Conservation (phyloP, 2,329 filamentous ascomycete species). For the Reticulascus tulasneorum region DNA sequence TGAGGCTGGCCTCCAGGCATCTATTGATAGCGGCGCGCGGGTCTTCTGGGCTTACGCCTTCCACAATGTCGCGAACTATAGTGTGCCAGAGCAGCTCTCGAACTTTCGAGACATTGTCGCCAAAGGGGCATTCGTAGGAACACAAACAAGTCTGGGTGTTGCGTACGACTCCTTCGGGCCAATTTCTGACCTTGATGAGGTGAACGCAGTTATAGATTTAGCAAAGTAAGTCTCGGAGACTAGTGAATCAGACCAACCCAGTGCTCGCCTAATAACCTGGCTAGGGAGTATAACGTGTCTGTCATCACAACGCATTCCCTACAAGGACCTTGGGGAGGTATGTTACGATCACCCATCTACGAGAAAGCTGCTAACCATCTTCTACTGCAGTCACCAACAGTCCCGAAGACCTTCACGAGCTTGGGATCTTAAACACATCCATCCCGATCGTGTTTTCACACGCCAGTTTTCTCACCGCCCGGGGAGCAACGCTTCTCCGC, state of each 20-base stretch:
- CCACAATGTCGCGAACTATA: constrained; percentile 29
- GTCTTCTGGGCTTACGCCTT: constrained; percentile 44
- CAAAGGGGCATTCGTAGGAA: constrained; percentile 19
- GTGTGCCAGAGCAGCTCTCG: constrained; percentile 28
- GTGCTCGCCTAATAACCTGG: not conserved
- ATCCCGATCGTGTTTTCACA: constrained; percentile 51
- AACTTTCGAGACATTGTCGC: constrained; percentile 33
- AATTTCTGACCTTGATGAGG: constrained; percentile 20
- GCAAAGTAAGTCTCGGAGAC: constrained; percentile 27
- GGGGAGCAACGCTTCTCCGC: constrained; percentile 38
- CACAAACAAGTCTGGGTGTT: constrained; percentile 32
- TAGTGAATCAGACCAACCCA: not conserved
- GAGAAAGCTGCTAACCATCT: not conserved
- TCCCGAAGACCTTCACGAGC: constrained; percentile 31
- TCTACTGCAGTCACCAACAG: constrained; percentile 24
- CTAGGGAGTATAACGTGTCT: constrained; percentile 32
- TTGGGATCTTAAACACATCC: constrained; percentile 36
- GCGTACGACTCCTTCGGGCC: constrained; percentile 36
- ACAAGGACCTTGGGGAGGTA: constrained; percentile 33
- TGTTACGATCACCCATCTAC: constrained; percentile 6
- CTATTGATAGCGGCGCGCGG: constrained; percentile 42
- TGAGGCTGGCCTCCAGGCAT: constrained; percentile 40
- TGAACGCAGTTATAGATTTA: constrained; percentile 26
- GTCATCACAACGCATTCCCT: constrained; percentile 43
- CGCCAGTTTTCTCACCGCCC: constrained; percentile 37